These are phyloP conservation scores for Ophiostoma sp. DNA, from an alignment of 2,329 filamentous ascomycete species.

Conservation along the genomic window DNA sequence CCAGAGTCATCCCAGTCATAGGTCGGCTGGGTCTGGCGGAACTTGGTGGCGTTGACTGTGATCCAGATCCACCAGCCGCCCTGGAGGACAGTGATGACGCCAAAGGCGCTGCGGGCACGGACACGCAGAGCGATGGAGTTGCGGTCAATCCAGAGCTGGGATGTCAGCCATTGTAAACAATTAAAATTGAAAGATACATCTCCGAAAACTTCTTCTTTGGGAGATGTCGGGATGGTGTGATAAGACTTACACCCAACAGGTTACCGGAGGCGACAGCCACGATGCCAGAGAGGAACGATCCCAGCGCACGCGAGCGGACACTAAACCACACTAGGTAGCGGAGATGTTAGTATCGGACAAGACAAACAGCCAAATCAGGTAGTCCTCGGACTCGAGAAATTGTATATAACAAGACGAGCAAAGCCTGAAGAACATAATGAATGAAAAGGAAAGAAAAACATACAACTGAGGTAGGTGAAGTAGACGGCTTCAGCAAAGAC, in stretches of 20 bases:
- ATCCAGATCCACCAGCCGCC: slow-evolving; percentile 70
- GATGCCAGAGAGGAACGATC: slow-evolving; percentile 65
- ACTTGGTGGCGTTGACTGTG: slow-evolving; percentile 59
- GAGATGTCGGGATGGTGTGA: not conserved
- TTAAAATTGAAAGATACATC: not conserved
- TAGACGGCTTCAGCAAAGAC: slow-evolving; percentile 68
- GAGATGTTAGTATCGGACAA: not conserved
- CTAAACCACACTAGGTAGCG: slow-evolving; percentile 55
- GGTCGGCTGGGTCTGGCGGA: slow-evolving; percentile 49
- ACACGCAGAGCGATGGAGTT: slow-evolving; percentile 48
- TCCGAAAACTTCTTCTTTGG: slow-evolving; percentile 1
- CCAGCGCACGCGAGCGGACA: slow-evolving; percentile 63
- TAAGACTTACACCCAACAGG: slow-evolving; percentile 50
- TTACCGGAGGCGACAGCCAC: slow-evolving; percentile 62
- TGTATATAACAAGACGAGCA: not conserved
- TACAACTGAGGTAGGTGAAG: slow-evolving; percentile 58
- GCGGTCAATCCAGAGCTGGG: slow-evolving; percentile 54
- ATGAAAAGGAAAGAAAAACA: slow-evolving; percentile 23
- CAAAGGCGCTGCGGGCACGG: slow-evolving; percentile 53
- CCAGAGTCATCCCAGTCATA: slow-evolving; percentile 61
- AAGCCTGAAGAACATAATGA: no score
- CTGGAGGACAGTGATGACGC: slow-evolving; percentile 50
- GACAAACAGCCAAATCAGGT: not conserved
- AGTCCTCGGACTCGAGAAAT: not conserved
- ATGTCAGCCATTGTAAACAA: slow-evolving; percentile 20